Conservation (phyloP, 75 land plant species). For the Adiantum capillusveneris region DNA sequence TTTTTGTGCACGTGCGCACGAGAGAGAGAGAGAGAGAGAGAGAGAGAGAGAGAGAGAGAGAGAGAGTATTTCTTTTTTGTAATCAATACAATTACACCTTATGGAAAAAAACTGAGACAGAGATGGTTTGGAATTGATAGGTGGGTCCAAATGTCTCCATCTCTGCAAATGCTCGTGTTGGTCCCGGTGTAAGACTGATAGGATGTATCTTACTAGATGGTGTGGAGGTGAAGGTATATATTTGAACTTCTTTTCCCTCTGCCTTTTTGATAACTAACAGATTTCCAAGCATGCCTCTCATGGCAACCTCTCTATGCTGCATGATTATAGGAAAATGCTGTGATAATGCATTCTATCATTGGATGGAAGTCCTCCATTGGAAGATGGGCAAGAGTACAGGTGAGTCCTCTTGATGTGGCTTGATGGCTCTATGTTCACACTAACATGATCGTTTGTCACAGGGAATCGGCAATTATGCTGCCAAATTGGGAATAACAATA, state of each 20-base stretch:
- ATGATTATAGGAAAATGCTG: slow-evolving; percentile 72
- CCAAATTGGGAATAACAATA: slow-evolving; percentile 88
- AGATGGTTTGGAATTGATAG: slow-evolving; percentile 33
- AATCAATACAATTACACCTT: too few relatives aligned
- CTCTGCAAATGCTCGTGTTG: slow-evolving; percentile 92
- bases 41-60: too few relatives aligned
- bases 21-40: too few relatives aligned
- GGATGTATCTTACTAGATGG: slow-evolving; percentile 85
- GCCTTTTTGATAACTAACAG: not conserved
- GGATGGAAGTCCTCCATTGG: slow-evolving; percentile 99
- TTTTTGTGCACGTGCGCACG: too few relatives aligned
- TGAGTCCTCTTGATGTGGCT: slow-evolving; percentile 11
- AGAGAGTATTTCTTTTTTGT: too few relatives aligned
- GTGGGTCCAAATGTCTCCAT: slow-evolving; percentile 97
- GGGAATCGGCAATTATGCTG: slow-evolving; percentile 72
- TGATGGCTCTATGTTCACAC: not conserved
- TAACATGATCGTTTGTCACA: slow-evolving; percentile 16
- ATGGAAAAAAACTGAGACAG: too few relatives aligned
- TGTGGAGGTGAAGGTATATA: slow-evolving; percentile 77
- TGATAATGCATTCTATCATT: slow-evolving; percentile 77
- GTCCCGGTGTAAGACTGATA: slow-evolving; percentile 79
- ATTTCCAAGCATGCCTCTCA: too few relatives aligned
- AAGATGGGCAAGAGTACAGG: slow-evolving; percentile 96
- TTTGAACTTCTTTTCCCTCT: too few relatives aligned
- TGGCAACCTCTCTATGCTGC: too few relatives aligned